Conservation (phyloP, 140 eudicot genomes). For the Anethum foeniculum region DNA sequence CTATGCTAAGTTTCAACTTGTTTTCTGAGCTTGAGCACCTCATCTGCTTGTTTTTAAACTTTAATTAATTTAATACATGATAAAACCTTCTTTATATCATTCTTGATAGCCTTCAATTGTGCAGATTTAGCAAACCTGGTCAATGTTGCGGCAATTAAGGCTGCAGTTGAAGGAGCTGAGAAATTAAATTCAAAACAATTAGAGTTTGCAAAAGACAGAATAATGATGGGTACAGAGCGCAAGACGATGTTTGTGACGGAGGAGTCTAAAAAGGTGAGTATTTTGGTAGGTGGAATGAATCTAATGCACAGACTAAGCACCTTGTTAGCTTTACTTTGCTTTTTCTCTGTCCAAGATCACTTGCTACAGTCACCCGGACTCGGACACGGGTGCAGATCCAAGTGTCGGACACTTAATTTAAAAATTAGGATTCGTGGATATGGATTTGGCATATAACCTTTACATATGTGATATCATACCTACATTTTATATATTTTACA, state of each 20-base stretch:
- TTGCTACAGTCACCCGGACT: no score
- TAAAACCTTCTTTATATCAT: neutral
- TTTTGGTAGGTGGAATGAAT: neutral
- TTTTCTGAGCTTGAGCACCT: neutral
- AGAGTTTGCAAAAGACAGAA: constrained; percentile 97
- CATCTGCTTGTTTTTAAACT: neutral
- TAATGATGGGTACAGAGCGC: constrained; percentile 96
- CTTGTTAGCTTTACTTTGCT: neutral
- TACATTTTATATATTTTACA: no score
- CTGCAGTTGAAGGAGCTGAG: constrained; percentile 98
- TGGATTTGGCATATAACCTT: no score
- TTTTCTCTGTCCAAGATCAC: neutral
- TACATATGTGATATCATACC: no score
- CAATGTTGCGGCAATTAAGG: constrained; percentile 95
- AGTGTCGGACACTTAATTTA: no score
- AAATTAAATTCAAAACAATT: constrained; percentile 60
- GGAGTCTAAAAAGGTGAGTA: constrained; percentile 76
- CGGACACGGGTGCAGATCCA: no score
- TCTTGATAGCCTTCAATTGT: neutral
- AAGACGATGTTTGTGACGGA: constrained; percentile 88
- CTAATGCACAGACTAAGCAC: neutral
- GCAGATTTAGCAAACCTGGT: constrained; percentile 80
- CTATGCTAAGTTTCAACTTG: neutral
- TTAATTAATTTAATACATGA: neutral
- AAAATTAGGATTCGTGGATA: no score